phyloP scores from a whole-genome alignment of 1,284 basidiomycete genomes.

The Vanrija sp. region DNA sequence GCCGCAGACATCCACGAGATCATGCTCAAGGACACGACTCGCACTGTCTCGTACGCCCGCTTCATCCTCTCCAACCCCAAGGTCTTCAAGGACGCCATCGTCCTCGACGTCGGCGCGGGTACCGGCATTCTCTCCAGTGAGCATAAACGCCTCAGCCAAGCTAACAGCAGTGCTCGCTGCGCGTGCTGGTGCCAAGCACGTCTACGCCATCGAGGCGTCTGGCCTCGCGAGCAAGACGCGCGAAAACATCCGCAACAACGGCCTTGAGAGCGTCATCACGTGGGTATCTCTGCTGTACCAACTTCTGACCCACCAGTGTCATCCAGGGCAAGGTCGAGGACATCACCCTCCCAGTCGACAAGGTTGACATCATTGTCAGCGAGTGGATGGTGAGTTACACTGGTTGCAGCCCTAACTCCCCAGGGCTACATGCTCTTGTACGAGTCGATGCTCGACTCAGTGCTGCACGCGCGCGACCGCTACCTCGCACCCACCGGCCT shows the following conservation, averaged over 20 bases:
- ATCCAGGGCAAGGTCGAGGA: conserved; percentile 85
- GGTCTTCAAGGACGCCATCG: conserved; percentile 77
- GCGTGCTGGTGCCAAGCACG: conserved; percentile 82
- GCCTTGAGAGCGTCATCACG: conserved; percentile 71
- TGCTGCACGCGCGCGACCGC: conserved; percentile 53
- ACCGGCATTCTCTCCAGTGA: conserved; percentile 78
- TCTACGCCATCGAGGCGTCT: conserved; percentile 90
- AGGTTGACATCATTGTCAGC: conserved; percentile 89
- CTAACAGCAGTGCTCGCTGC: conserved; percentile 70
- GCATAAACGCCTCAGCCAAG: conserved; percentile 5
- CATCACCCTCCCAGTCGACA: conserved; percentile 62
- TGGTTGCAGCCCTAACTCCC: no score
- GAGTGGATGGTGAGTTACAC: conserved; percentile 75
- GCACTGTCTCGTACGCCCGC: conserved; percentile 87
- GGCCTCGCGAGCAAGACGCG: conserved; percentile 77
- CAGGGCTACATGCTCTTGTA: conserved; percentile 76
- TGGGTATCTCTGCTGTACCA: conserved; percentile 39
- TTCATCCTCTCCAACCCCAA: conserved; percentile 84
- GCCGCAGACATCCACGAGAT: conserved; percentile 55
- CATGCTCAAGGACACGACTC: conserved; percentile 73
- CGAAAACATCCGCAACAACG: conserved; percentile 76
- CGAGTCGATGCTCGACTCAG: conserved; percentile 96
- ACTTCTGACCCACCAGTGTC: conserved; percentile 53
- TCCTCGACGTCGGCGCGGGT: conserved; percentile 93
- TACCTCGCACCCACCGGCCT: conserved; percentile 64